Evolutionary conservation across 306 rosid genomes (phyloP), one percentile per base, ranked within the genome.

Genomic region (Fragaria vesca): DNA sequence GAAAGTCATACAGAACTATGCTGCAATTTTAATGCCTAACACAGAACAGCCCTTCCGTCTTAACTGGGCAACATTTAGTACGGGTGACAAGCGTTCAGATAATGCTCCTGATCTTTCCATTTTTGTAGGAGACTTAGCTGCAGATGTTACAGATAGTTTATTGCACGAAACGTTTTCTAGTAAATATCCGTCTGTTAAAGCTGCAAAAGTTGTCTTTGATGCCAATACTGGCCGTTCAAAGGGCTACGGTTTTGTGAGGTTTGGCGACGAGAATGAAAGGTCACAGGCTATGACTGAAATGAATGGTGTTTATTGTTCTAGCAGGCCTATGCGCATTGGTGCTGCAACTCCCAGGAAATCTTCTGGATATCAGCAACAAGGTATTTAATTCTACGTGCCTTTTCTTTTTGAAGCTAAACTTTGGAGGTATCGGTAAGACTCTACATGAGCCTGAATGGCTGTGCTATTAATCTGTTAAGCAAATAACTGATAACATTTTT

Each of bases 171-270:
- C 91, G 18, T 94, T 94, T 82, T 81, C 89, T 66, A 73, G 80
- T 88, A 91, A 76, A 89, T 94, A 82, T 82, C 94, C 97, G 47
- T 94, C 98, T 79, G 97, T 91, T 80, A 94, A 91, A 68, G 96
- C 91, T 68, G 96, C 98, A 46, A 94, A 94, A 86, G 98, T 94
- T 88, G 98, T 94, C 76, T 82, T 94, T 87, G 98, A 94, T 88
- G 93, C 97, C 84, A 94, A 80, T 76, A 91, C 98, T 61, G 96
- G 97, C 26, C 97, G 97, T 75, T 91, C 98, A 76, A 94, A 94
- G 91, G 98, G 98, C 62, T 94, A 94, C 62, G 98, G 98, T 77
- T 94, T 94, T 86, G 98, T 94, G 81, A 88, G 98, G 91, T 94
- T 94, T 81, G 98, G 93, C 69, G 97, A 94, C 72, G 98, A 94